Conservation (phyloP, 768 basidiomycete species). For the Exidia glandulosa region DNA sequence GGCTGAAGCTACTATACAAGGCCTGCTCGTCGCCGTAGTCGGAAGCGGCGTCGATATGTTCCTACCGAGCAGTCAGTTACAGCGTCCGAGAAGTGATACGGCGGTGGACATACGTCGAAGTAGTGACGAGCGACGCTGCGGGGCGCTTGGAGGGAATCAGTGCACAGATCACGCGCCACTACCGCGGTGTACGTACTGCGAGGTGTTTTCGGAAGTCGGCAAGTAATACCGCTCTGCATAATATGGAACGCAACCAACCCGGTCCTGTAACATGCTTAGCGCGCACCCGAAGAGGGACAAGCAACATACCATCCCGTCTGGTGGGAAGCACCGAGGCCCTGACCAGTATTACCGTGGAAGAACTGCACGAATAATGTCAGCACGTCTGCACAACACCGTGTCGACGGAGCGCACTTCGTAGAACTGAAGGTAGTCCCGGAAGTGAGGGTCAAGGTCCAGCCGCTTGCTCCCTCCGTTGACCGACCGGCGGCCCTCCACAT, state of each 20-base stretch:
- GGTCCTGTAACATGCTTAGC: slow-evolving; percentile 37
- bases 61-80: slow-evolving; percentile 29
- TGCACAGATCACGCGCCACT: not conserved
- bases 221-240: slow-evolving; percentile 78
- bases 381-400: not conserved
- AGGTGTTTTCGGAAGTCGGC: slow-evolving; percentile 88
- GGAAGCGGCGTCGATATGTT: slow-evolving; percentile 61
- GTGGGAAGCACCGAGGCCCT: slow-evolving; percentile 92
- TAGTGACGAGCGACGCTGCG: slow-evolving; percentile 81
- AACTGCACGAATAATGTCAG: slow-evolving; percentile 37
- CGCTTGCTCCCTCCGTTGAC: slow-evolving; percentile 84
- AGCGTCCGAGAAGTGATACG: not conserved
- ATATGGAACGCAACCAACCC: slow-evolving; percentile 87
- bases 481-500: slow-evolving; percentile 74
- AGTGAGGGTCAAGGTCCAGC: slow-evolving; percentile 86
- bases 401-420: slow-evolving; percentile 54
- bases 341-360: slow-evolving; percentile 90
- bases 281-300: not conserved
- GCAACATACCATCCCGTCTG: slow-evolving; percentile 84
- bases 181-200: slow-evolving; percentile 49
- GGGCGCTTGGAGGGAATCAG: slow-evolving; percentile 46
- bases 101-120: slow-evolving; percentile 68
- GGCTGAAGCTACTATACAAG: slow-evolving; percentile 33
- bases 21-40: slow-evolving; percentile 70
- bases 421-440: slow-evolving; percentile 95